These are phyloP conservation scores for Litsea cubeba DNA, from an alignment of 164 flowering plant species.

Conservation along the genomic window DNA sequence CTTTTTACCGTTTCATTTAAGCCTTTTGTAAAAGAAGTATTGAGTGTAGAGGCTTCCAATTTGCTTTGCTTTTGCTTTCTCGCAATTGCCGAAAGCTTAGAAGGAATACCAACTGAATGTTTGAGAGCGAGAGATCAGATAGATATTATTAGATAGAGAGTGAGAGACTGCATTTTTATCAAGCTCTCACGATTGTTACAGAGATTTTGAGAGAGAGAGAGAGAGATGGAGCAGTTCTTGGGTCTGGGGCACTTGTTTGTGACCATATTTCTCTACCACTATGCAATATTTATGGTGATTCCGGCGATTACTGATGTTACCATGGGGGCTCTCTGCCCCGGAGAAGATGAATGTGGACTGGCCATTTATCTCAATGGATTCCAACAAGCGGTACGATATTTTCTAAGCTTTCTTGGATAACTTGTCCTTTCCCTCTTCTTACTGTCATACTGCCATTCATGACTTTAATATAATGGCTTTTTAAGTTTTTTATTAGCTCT, in stretches of 20 bases:
- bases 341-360: slow-evolving; percentile 64
- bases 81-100: no score
- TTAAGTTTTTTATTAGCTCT: no score
- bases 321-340: slow-evolving; percentile 77
- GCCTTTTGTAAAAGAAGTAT: no score
- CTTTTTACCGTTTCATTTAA: no score
- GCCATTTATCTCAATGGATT: slow-evolving; percentile 79
- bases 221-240: slow-evolving; percentile 22
- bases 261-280: slow-evolving; percentile 48
- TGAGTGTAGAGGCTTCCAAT: no score
- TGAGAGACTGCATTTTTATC: slow-evolving; percentile 4
- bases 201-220: background rate
- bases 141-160: background rate
- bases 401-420: background rate
- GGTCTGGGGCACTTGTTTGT: slow-evolving; percentile 54
- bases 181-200: no score
- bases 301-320: slow-evolving; percentile 80
- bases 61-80: no score
- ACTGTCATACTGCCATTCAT: background rate
- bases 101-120: no score
- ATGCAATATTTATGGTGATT: slow-evolving; percentile 40
- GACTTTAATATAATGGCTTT: no score
- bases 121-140: no score
- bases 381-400: slow-evolving; percentile 55
- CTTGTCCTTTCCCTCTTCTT: background rate